Evolutionary conservation across 2,329 filamentous ascomycete species (phyloP).

Genomic region (Aspergillus latus): DNA sequence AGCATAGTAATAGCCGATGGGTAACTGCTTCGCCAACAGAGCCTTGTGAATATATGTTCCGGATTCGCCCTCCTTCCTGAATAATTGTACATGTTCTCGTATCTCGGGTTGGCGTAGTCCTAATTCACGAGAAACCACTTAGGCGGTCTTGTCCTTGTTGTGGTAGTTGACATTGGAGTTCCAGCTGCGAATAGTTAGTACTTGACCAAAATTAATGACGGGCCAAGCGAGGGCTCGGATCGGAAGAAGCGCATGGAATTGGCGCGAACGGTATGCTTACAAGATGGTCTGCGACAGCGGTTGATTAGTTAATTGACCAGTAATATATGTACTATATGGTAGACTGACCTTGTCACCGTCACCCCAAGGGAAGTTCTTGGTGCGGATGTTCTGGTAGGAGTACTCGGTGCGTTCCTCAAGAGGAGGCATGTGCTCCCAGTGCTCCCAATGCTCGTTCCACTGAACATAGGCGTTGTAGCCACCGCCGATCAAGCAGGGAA

Average conservation of each 20-base stretch:
- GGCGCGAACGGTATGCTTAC: slow-evolving; percentile 48
- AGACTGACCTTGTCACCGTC: slow-evolving; percentile 83
- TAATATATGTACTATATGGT: not conserved
- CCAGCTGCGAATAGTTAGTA: slow-evolving; percentile 63
- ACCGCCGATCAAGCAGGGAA: slow-evolving; percentile 71
- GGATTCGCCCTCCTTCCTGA: slow-evolving; percentile 17
- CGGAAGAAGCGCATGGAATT: not conserved
- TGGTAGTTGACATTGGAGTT: slow-evolving; percentile 95
- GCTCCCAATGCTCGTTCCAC: slow-evolving; percentile 97
- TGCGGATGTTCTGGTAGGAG: slow-evolving; percentile 95
- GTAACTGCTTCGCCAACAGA: slow-evolving; percentile 24
- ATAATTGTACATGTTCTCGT: slow-evolving; percentile 35
- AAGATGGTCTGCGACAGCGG: slow-evolving; percentile 58
- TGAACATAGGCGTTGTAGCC: slow-evolving; percentile 82
- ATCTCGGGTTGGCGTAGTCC: slow-evolving; percentile 8
- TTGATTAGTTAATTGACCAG: slow-evolving; percentile 7
- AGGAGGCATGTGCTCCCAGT: slow-evolving; percentile 81
- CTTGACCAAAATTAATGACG: not conserved
- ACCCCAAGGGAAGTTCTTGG: slow-evolving; percentile 94
- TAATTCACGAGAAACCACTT: slow-evolving; percentile 21
- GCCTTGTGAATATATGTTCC: slow-evolving; percentile 12
- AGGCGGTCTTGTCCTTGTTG: slow-evolving; percentile 74
- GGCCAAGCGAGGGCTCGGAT: not conserved
- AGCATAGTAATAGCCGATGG: slow-evolving; percentile 15
- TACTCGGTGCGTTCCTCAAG: slow-evolving; percentile 92